Evolutionary conservation across 2,329 filamentous ascomycete genomes (phyloP), one percentile per base, ranked within the genome.

Genomic region (Colletotrichum salicis): DNA sequence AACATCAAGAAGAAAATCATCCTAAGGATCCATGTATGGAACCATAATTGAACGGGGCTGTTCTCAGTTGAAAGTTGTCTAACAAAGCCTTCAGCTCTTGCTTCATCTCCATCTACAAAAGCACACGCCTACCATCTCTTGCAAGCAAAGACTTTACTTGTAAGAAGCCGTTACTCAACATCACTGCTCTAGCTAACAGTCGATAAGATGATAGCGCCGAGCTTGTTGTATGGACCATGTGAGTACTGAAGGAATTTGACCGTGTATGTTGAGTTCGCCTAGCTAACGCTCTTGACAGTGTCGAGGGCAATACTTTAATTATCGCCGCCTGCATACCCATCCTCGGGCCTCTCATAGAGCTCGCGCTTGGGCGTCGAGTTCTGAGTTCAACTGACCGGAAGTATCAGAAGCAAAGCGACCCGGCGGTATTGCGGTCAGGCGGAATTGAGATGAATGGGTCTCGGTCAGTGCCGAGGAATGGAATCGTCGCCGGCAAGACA

Each of bases 1-100:
- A 71, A 72, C 3, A 48, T 74, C 1, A 75, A 74, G 48, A 78
- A 78, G 73, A 78, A 77, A 70, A 11, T 77, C 0, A 73, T 74
- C 2, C 68, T 79, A 1, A 74, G 59, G 41, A 12, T 64, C 52
- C 11, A 58, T 69, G 59, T 69, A 22, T 31, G 15, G 3, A n/a
- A n/a, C 5, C 22, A 6, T 27, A 15, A 27, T 31, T 33, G 15
- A 10, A 56, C 12, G 2, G 27, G 12, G 3, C 27, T 19, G 2
- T 56, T 31, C 15, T 33, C 4, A 4, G 8, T 56, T 55, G 5
- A 29, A 4, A 8, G 8, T 10, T 27, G 24, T 6, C 54, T 56
- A 8, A 56, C 54, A 5, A n/a, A 27, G 3, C n/a, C 1, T 19
- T 1, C 1, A 15, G 66, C 13, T 64, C 66, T 3, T 64, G 59